Evolutionary conservation across 2,329 filamentous ascomycete genomes (phyloP), one percentile per base, ranked within the genome.

Genomic region (Trichoderma sp.): DNA sequence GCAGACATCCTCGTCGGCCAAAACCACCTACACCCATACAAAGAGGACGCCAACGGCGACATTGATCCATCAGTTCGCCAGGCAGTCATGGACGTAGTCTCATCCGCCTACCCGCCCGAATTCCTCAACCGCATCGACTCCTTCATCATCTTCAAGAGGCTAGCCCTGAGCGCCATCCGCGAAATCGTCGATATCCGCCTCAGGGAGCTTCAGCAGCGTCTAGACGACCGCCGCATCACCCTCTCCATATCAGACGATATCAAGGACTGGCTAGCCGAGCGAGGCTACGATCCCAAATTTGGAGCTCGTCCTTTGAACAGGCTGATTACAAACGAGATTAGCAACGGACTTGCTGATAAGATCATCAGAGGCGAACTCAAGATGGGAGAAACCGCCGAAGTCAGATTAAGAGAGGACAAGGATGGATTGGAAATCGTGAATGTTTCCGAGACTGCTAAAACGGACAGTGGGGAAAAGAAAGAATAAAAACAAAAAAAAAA

Each of bases 101-200:
- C 93, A 21, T 84, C 88, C 9, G 88, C 86, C 69, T 93, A 98
- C 82, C 92, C 96, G 6, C 97, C 97, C 3, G 97, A 98, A 83
- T 99, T 98, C 88, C 89, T 98, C 78, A 98, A 99, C 86, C 91
- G 97, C 24, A 95, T 98, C 77, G 96, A 98, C 84, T 96, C 97
- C 77, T 98, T 98, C 86, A 98, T 98, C 83, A 87, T 98, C 81
- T 98, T 98, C 88, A 96, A 95, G 85, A 91, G 96, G 9, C 89
- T 98, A 2, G 94, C 94, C 1, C 89, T 89, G 35, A 87, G 89
- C 21, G 95, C 96, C 18, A 89, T 98, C 75, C 90, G 95, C 35
- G 95, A 97, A 81, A 98, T 98, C 78, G 95, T 98, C 66, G 95
- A 98, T 81, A 98, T 98, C 78, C 91, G 97, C 38, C 88, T 98